Percentiles rank a stretch among this genome's conserved stretches.
phyloP scores from a whole-genome alignment of 805 yeast genomes.

The Torulaspora quercuum region DNA sequence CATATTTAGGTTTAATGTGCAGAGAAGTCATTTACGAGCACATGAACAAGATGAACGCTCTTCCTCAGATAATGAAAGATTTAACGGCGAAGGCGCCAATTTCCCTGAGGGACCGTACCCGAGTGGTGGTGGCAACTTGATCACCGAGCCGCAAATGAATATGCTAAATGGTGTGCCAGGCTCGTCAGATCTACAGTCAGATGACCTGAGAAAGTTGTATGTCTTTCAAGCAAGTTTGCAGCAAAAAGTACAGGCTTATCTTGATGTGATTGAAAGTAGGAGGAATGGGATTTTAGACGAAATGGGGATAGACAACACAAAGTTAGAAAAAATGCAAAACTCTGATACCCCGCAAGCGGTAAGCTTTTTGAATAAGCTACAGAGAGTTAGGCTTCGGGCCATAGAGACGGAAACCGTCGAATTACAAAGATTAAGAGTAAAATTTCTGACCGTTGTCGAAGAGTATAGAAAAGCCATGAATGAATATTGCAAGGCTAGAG shows the following conservation, averaged over 20 bases:
- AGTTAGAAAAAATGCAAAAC: slow-evolving; percentile 20
- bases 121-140: slow-evolving; percentile 4
- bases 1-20: slow-evolving; percentile 16
- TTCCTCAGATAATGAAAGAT: too few relatives aligned
- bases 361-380: slow-evolving; percentile 26
- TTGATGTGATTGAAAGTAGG: slow-evolving; percentile 28
- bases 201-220: slow-evolving; percentile 22
- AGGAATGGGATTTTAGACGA: slow-evolving; percentile 27
- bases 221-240: slow-evolving; percentile 27
- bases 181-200: slow-evolving; percentile 12
- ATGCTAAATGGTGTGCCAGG: slow-evolving; percentile 18
- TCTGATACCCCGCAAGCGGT: slow-evolving; percentile 21
- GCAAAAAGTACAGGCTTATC: slow-evolving; percentile 26
- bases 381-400: slow-evolving; percentile 33
- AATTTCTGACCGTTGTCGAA: slow-evolving; percentile 26
- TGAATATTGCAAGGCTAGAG: slow-evolving; percentile 21
- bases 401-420: slow-evolving; percentile 35
- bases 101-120: not conserved
- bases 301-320: slow-evolving; percentile 25
- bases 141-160: slow-evolving; percentile 13
- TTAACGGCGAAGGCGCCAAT: not conserved
- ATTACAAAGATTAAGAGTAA: slow-evolving; percentile 27
- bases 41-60: slow-evolving; percentile 8
- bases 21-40: slow-evolving; percentile 8
- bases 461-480: slow-evolving; percentile 30